These are phyloP conservation scores for Mycena amicta DNA, from an alignment of 768 basidiomycete species.

Conservation along the genomic window DNA sequence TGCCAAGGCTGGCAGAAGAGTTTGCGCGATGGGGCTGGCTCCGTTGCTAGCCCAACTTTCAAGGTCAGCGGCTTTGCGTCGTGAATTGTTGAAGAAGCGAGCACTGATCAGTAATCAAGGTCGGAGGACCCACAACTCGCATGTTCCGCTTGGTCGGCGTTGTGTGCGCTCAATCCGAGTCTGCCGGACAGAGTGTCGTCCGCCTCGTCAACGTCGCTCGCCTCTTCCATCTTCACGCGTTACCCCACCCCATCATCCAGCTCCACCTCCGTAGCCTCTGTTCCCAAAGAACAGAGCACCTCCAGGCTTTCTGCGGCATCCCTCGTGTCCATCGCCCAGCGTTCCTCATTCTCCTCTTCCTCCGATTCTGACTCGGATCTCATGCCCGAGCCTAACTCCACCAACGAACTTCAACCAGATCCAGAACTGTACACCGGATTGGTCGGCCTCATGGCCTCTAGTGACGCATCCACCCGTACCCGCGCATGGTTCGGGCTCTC, in stretches of 20 bases:
- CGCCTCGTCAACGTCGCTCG: not conserved
- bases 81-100: no score
- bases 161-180: not conserved
- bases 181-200: not conserved
- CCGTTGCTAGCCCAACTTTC: not conserved
- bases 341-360: not conserved
- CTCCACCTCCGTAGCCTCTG: not conserved
- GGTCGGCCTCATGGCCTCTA: not conserved
- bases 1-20: not conserved
- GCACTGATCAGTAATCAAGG: not conserved
- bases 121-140: not conserved
- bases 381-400: not conserved
- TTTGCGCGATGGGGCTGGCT: not conserved
- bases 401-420: not conserved
- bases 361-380: no score
- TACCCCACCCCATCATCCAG: not conserved
- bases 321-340: not conserved
- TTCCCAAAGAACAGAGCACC: not conserved
- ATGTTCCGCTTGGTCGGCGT: no score
- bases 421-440: not conserved
- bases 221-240: not conserved
- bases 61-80: no score
- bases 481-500: not conserved
- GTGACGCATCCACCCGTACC: not conserved
- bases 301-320: not conserved